Conservation (phyloP, 1,139 yeast genomes). For the Saccharomyces hybrid region DNA sequence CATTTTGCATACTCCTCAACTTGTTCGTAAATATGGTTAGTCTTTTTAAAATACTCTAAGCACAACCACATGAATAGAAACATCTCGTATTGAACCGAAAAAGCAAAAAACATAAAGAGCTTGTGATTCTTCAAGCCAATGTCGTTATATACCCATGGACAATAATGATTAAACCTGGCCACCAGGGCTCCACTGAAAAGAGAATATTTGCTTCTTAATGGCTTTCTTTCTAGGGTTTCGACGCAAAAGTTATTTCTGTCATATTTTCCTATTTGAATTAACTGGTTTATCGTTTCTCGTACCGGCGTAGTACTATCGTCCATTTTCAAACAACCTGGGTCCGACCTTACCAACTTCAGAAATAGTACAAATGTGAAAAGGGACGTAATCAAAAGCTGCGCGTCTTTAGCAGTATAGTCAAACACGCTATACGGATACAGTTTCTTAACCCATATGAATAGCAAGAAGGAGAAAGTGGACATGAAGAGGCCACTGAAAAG, state of each 20-base stretch:
- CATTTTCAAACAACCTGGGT: constrained; percentile 71
- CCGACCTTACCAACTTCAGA: constrained; percentile 56
- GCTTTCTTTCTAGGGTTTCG: constrained; percentile 63
- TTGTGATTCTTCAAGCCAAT: constrained; percentile 85
- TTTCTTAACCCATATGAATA: constrained; percentile 1
- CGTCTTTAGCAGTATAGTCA: constrained; percentile 4
- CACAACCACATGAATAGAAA: constrained; percentile 39
- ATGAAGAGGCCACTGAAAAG: neutral
- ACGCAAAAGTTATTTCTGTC: constrained; percentile 74
- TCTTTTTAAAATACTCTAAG: constrained; percentile 40
- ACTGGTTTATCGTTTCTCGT: constrained; percentile 46
- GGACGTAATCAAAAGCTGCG: neutral
- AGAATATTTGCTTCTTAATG: constrained; percentile 74
- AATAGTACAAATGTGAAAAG: constrained; percentile 34
- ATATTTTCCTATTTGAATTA: constrained; percentile 53
- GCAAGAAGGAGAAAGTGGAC: neutral
- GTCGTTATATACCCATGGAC: constrained; percentile 91
- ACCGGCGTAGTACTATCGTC: constrained; percentile 44
- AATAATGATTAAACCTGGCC: constrained; percentile 82
- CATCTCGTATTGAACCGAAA: constrained; percentile 49
- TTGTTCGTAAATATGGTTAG: constrained; percentile 18
- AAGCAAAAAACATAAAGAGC: constrained; percentile 57
- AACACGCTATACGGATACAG: neutral
- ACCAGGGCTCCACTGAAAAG: constrained; percentile 48
- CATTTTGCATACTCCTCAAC: constrained; percentile 22